phyloP scores from a whole-genome alignment of 164 flowering plant genomes.

The Sextonia rubra region DNA sequence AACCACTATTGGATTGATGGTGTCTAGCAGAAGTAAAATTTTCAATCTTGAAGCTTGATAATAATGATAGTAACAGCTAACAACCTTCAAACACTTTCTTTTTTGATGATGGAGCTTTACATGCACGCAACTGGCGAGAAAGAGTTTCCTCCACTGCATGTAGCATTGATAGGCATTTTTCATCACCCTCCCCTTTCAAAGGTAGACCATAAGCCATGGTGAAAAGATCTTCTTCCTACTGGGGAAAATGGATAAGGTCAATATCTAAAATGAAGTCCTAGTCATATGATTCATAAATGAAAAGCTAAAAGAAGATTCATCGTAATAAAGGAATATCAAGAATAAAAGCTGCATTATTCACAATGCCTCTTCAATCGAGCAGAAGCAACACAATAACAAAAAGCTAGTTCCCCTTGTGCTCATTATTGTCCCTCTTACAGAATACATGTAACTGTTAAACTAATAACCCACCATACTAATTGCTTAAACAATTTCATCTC shows the following conservation, averaged over 20 bases:
- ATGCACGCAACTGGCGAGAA: constrained; percentile 82
- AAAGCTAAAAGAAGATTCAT: neutral
- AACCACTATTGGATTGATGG: no score
- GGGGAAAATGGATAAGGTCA: neutral
- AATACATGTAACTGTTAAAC: neutral
- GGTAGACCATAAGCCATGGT: constrained; percentile 82
- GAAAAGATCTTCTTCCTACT: constrained; percentile 92
- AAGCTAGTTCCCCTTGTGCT: neutral
- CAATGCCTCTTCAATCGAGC: neutral
- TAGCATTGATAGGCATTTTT: constrained; percentile 71
- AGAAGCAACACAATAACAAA: neutral
- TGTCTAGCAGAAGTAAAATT: no score
- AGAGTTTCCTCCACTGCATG: constrained; percentile 94
- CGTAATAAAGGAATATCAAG: neutral
- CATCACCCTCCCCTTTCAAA: constrained; percentile 78
- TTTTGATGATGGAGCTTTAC: constrained; percentile 61
- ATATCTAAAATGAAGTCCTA: neutral
- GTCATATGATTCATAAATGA: neutral
- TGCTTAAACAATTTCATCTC: no score
- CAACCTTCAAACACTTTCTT: constrained; percentile 68
- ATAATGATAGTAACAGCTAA: no score
- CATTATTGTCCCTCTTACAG: neutral
- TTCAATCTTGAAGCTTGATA: no score
- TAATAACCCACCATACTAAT: neutral
- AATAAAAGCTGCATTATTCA: neutral